Evolutionary conservation across 208 protist species (phyloP), one percentile per base, ranked within the genome.

Genomic region (Porcisia hertigi): DNA sequence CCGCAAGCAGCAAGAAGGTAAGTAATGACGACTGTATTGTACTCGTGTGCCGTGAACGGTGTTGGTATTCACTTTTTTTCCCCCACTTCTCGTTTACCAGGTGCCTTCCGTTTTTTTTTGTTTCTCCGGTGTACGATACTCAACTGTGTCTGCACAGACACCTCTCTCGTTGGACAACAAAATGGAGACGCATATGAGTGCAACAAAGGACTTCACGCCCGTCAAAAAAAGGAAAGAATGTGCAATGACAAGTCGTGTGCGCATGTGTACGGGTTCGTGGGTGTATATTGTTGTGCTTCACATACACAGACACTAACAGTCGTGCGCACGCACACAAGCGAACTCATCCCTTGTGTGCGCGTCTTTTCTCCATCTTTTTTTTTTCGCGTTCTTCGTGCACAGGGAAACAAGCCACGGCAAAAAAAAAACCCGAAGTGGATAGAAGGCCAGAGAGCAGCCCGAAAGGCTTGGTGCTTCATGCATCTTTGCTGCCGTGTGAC

Each of bases 341-440:
- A 36, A 23, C 59, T 65, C 59, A 65, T 45, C 20, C 23, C 63
- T 62, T 71, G 25, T 71, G 41, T 30, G 62, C 49, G n/a, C 20
- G 54, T 8, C 16, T 53, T 75, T 69, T 79, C 65, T 30, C 81
- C 11, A n/a, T 77, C 60, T 52, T n/a, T 66, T 7, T 18, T 18
- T 30, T 36, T 23, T 69, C 64, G 23, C 34, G 41, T 47, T n/a
- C 39, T 34, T 53, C 14, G 30, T 7, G n/a, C n/a, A 6, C 9
- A 0, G 25, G 4, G 20, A 36, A n/a, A 36, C 3, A 20, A 25
- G 36, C 0, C 7, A n/a, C 16, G 41, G 18, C 23, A 69, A 47
- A 36, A 69, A 11, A 69, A 69, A 20, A 34, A n/a, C 25, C 20
- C n/a, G 43, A 69, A n/a, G 43, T 9, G 23, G 34, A 34, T 18